Evolutionary conservation across 345 rosid species (phyloP), one percentile per base, ranked within the genome.

Genomic region (Luvunga scandens): DNA sequence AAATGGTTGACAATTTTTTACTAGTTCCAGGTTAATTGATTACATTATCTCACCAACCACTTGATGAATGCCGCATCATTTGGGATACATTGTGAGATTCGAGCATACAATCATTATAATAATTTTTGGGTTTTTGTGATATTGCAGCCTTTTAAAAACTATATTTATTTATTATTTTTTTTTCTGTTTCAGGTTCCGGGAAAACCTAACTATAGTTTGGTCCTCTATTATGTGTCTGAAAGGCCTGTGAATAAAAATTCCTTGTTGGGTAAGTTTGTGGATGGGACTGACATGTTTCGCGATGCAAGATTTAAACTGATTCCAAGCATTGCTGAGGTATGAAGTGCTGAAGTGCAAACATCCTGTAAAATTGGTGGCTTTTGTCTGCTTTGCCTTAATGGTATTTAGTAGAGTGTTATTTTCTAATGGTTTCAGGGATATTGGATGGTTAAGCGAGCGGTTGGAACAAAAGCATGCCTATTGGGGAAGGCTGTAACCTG

Each of bases 391-490:
- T 55, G 25, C 75, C 72, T 75, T 65, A 34, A 42, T 72, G 57
- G 21, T 59, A 45, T 24, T 21, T 72, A 25, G 66, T 22, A 27
- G 66, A 57, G 56, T 18, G 64, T 73, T 22, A 27, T 62, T 75
- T 79, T 68, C 45, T 12, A 74, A 76, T 62, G 53, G 57, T 66
- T 76, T 60, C 86, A 95, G 99, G 99, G 99, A 72, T 94, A 96
- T 63, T 96, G 99, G 99, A 96, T 96, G 98, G 99, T 96, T 82
- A 96, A 96, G 89, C 97, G 99, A 56, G 97, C 99, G 0, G 99
- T 96, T 80, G 99, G 98, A 81, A 89, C 98, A 66, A 96, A 96
- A 87, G 99, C 97, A 60, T 96, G 99, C 85, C 80, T 96, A 48
- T 87, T 96, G 70, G 99, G 99, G 63, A 96, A 96, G 86, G 99